These are phyloP conservation scores for Hura crepitans DNA, from an alignment of 441 rosid species.

Conservation along the genomic window DNA sequence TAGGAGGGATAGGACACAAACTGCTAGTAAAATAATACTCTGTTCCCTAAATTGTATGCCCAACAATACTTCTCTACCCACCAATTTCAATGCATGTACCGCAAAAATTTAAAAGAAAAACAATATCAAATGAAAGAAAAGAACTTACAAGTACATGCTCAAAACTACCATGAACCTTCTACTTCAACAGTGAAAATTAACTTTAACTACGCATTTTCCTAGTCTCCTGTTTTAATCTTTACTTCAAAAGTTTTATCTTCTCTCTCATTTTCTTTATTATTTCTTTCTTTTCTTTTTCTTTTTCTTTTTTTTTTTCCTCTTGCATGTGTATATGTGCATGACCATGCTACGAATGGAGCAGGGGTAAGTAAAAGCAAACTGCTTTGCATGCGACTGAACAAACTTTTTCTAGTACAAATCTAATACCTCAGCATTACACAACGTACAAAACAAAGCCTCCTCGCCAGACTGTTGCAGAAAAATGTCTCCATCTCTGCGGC, in stretches of 20 bases:
- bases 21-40: background rate
- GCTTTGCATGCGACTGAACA: background rate
- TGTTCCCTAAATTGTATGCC: background rate
- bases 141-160: background rate
- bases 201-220: background rate
- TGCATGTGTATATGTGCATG: background rate
- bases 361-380: background rate
- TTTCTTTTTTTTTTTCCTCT: background rate
- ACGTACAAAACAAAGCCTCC: conserved; percentile 78
- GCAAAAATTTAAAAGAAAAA: background rate
- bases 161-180: background rate
- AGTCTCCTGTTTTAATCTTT: background rate
- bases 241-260: background rate
- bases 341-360: background rate
- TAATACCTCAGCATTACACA: conserved; percentile 86
- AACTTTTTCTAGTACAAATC: conserved; percentile 9
- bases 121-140: background rate
- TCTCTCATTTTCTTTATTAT: background rate
- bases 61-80: background rate
- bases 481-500: conserved; percentile 56
- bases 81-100: background rate
- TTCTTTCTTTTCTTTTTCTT: background rate
- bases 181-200: background rate
- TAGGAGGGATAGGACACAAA: background rate
- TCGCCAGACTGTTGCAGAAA: conserved; percentile 47